These are phyloP conservation scores for Talinum fruticosum DNA, from an alignment of 148 eudicot genomes.

Conservation along the genomic window DNA sequence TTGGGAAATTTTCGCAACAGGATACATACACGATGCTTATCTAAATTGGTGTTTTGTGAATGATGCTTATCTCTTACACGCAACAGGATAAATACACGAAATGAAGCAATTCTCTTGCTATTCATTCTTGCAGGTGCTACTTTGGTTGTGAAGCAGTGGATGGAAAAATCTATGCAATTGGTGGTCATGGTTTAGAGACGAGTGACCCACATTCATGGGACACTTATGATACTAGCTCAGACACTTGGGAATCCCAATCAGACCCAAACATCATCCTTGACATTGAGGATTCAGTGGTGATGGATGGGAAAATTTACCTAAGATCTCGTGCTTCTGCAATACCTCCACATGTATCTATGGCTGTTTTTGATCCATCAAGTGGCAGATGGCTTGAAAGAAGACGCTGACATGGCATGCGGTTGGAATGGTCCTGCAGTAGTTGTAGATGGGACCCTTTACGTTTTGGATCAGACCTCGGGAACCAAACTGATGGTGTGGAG, in stretches of 20 bases:
- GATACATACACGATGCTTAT: too few species aligned
- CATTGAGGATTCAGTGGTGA: constrained; percentile 61
- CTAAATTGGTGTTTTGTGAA: background rate
- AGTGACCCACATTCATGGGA: constrained; percentile 71
- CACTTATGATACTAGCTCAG: constrained; percentile 43
- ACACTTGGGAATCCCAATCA: constrained; percentile 53
- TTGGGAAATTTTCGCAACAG: too few species aligned
- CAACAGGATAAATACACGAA: background rate
- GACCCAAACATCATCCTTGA: constrained; percentile 58
- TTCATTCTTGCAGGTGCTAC: constrained; percentile 58
- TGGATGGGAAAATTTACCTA: constrained; percentile 60
- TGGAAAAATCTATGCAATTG: constrained; percentile 73
- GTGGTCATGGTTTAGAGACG: constrained; percentile 62
- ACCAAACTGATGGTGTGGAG: constrained; percentile 71
- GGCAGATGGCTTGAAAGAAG: constrained; percentile 60
- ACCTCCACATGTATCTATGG: constrained; percentile 52
- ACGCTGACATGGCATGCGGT: constrained; percentile 57
- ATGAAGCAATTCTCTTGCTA: constrained; percentile 3
- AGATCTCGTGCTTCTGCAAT: constrained; percentile 51
- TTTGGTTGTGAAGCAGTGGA: constrained; percentile 67
- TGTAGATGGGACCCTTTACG: constrained; percentile 51
- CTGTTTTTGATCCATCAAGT: constrained; percentile 57
- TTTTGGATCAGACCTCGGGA: constrained; percentile 74
- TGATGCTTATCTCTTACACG: background rate
- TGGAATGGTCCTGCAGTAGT: constrained; percentile 82